Evolutionary conservation across 768 basidiomycete genomes (phyloP).

Genomic region (Gloeostereum incarnatum): DNA sequence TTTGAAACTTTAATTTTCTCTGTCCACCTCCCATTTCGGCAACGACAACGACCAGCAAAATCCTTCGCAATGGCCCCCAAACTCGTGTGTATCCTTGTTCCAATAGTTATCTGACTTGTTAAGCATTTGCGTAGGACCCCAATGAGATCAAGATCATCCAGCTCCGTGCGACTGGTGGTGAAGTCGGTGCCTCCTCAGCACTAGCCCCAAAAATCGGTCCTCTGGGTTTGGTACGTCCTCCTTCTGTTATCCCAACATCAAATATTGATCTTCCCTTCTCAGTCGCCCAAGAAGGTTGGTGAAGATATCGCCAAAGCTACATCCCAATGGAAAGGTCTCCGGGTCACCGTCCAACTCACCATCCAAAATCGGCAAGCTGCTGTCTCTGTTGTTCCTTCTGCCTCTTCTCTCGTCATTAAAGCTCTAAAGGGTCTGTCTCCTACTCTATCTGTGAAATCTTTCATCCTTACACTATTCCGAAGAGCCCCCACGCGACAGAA

Average conservation of each 20-base stretch:
- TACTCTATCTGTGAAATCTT: neutral
- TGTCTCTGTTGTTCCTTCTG: conserved; percentile 94
- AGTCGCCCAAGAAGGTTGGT: conserved; percentile 99
- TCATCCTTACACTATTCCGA: conserved; percentile 9
- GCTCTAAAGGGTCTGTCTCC: conserved; percentile 82
- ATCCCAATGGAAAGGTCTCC: conserved; percentile 97
- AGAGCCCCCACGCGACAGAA: conserved; percentile 99
- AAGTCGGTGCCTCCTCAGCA: conserved; percentile 97
- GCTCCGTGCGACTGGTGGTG: conserved; percentile 97
- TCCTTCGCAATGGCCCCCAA: conserved; percentile 64
- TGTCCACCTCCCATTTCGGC: conserved; percentile 7
- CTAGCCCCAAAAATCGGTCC: conserved; percentile 99
- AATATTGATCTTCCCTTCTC: conserved; percentile 10
- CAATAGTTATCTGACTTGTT: conserved; percentile 5
- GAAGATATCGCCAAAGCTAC: conserved; percentile 99
- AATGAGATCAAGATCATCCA: conserved; percentile 98
- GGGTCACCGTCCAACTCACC: conserved; percentile 96
- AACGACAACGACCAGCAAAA: conserved; percentile 7
- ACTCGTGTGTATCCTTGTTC: conserved; percentile 38
- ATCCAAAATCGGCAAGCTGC: conserved; percentile 99
- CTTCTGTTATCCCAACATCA: neutral
- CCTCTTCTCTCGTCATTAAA: conserved; percentile 94
- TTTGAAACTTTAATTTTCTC: neutral
- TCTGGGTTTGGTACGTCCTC: conserved; percentile 82
- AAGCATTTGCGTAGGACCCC: conserved; percentile 64